phyloP scores from a whole-genome alignment of 2,329 filamentous ascomycete genomes.

The Nigrospora sphaerica region DNA sequence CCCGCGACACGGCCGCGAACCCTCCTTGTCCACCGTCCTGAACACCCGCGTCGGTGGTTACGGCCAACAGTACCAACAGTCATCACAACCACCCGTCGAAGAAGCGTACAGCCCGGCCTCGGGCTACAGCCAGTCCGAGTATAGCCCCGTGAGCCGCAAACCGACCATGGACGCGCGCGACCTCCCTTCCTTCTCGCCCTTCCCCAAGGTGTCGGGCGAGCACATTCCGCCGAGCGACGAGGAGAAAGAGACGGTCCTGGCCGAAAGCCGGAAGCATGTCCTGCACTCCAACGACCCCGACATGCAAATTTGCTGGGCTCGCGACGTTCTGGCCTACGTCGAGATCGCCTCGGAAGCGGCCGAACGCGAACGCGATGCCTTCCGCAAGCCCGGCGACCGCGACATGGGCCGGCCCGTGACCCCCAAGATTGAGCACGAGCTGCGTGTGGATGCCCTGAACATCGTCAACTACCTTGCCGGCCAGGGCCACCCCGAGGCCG shows the following conservation, averaged over 20 bases:
- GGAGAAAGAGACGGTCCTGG: slow-evolving; percentile 84
- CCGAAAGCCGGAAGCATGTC: slow-evolving; percentile 75
- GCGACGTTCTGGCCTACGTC: slow-evolving; percentile 83
- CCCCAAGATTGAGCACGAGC: slow-evolving; percentile 80
- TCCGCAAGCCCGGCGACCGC: slow-evolving; percentile 22
- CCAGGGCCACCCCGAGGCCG: slow-evolving; percentile 86
- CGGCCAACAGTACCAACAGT: slow-evolving; percentile 20
- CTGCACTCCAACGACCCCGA: slow-evolving; percentile 90
- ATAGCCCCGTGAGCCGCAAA: slow-evolving; percentile 24
- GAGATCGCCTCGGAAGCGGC: slow-evolving; percentile 76
- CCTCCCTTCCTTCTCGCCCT: slow-evolving; percentile 80
- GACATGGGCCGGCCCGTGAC: slow-evolving; percentile 60
- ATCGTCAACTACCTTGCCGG: slow-evolving; percentile 86
- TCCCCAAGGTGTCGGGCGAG: slow-evolving; percentile 77
- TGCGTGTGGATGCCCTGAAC: slow-evolving; percentile 82
- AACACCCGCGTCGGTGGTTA: slow-evolving; percentile 18
- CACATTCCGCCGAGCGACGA: slow-evolving; percentile 93
- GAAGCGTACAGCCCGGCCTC: slow-evolving; percentile 24
- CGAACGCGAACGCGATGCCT: slow-evolving; percentile 48
- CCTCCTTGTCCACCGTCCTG: slow-evolving; percentile 33
- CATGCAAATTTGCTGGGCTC: slow-evolving; percentile 95
- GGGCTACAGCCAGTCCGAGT: slow-evolving; percentile 25
- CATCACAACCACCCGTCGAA: slow-evolving; percentile 18
- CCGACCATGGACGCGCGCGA: slow-evolving; percentile 36
- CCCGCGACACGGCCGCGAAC: slow-evolving; percentile 32